Evolutionary conservation across 164 flowering plant genomes (phyloP).

Genomic region (Vitis vinifera): DNA sequence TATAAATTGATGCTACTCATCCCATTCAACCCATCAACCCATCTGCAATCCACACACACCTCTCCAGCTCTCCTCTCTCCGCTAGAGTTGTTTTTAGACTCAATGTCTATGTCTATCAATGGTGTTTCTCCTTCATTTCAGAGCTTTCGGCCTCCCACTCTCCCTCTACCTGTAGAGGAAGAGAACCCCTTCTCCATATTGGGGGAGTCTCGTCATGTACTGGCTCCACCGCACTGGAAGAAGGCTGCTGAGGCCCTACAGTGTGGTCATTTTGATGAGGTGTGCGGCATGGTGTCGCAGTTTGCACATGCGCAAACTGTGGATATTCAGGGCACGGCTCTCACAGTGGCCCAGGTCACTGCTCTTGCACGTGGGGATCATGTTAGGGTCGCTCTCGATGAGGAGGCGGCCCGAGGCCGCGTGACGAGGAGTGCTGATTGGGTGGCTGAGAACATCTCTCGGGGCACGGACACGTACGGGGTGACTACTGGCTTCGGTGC

Average conservation of each 20-base stretch:
- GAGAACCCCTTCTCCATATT: conserved; percentile 14
- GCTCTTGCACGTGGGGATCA: conserved; percentile 39
- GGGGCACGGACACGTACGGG: conserved; percentile 43
- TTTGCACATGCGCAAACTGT: conserved; percentile 31
- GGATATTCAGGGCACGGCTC: conserved; percentile 39
- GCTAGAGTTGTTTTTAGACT: neutral
- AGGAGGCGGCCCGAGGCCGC: conserved; percentile 32
- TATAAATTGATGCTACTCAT: conserved; percentile 12
- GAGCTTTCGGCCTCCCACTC: conserved; percentile 18
- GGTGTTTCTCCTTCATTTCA: conserved; percentile 1
- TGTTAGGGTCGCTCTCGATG: conserved; percentile 35
- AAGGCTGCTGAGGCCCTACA: conserved; percentile 46
- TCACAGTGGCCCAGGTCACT: conserved; percentile 49
- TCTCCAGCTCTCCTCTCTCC: neutral
- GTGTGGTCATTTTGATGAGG: conserved; percentile 46
- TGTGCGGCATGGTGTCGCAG: conserved; percentile 37
- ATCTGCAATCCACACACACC: too few relatives aligned
- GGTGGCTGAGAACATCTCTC: conserved; percentile 45
- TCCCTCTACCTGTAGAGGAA: conserved; percentile 18
- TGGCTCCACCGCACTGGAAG: conserved; percentile 35
- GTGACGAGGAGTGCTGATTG: conserved; percentile 40
- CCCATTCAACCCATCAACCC: neutral
- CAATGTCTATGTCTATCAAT: neutral
- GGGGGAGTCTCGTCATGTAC: conserved; percentile 8
- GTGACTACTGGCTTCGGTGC: conserved; percentile 63